phyloP scores from a whole-genome alignment of 345 rosid genomes.

The Salix dunnii region DNA sequence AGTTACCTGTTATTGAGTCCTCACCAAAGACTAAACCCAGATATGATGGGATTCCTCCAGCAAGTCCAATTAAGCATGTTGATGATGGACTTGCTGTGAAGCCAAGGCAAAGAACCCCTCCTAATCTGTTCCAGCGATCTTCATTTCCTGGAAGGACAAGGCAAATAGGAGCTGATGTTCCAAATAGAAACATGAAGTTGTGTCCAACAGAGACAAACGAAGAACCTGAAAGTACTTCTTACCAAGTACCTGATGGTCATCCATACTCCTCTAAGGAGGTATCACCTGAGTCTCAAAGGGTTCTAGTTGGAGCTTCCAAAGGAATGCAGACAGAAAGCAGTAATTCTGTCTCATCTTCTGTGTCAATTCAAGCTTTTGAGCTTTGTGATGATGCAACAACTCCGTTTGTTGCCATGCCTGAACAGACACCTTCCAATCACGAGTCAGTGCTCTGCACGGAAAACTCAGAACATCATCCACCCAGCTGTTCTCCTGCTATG shows the following conservation, averaged over 20 bases:
- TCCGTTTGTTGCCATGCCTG: constrained; percentile 51
- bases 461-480: constrained; percentile 32
- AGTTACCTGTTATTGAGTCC: constrained; percentile 64
- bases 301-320: constrained; percentile 40
- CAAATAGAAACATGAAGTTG: constrained; percentile 36
- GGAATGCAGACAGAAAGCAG: constrained; percentile 67
- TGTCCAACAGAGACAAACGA: constrained; percentile 31
- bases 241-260: constrained; percentile 24
- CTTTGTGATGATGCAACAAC: constrained; percentile 75
- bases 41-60: constrained; percentile 62
- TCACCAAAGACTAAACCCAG: constrained; percentile 65
- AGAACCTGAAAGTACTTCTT: constrained; percentile 39
- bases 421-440: constrained; percentile 37
- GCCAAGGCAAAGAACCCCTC: constrained; percentile 80
- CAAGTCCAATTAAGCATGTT: constrained; percentile 42
- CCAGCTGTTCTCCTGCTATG: constrained; percentile 32
- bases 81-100: constrained; percentile 49
- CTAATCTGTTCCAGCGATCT: constrained; percentile 50
- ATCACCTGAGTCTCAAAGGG: constrained; percentile 37
- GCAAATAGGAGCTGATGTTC: constrained; percentile 47
- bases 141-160: constrained; percentile 50
- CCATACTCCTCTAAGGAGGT: constrained; percentile 29
- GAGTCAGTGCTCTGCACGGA: constrained; percentile 33
- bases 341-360: constrained; percentile 68
- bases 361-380: constrained; percentile 78